phyloP scores from a whole-genome alignment of 2,329 filamentous ascomycete species.

The Lecanoromycetidae sp. region DNA sequence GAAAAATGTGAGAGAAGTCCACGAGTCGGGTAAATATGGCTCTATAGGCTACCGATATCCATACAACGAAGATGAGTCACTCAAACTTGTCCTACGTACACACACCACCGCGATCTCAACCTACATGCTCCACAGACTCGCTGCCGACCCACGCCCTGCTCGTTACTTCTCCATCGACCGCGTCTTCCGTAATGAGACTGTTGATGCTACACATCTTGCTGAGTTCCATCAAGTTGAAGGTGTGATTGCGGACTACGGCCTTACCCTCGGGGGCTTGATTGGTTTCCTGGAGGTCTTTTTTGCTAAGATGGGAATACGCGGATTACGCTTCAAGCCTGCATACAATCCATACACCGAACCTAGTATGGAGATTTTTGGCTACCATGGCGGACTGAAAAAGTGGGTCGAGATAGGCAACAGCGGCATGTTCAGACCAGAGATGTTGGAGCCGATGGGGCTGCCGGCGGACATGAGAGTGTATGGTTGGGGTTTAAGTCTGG shows the following conservation, averaged over 20 bases:
- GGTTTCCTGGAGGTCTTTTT: conserved; percentile 95
- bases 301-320: conserved; percentile 79
- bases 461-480: conserved; percentile 87
- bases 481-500: conserved; percentile 82
- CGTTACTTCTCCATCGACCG: conserved; percentile 97
- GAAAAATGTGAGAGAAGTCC: conserved; percentile 74
- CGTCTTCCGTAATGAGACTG: conserved; percentile 94
- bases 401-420: conserved; percentile 96
- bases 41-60: conserved; percentile 95
- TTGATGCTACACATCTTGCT: conserved; percentile 90
- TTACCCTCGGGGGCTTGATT: conserved; percentile 86
- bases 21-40: conserved; percentile 83
- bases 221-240: conserved; percentile 99
- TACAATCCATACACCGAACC: conserved; percentile 95
- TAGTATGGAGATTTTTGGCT: conserved; percentile 96
- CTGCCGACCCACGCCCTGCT: conserved; percentile 70
- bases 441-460: conserved; percentile 89
- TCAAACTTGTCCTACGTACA: conserved; percentile 80
- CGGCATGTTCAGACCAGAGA: conserved; percentile 97
- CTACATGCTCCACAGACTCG: conserved; percentile 81
- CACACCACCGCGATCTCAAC: conserved; percentile 91
- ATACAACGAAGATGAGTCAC: conserved; percentile 76
- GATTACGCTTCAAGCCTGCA: conserved; percentile 89
- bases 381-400: conserved; percentile 77
- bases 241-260: conserved; percentile 90